Percentiles rank a stretch among this genome's conserved stretches.
Evolutionary conservation across 1,139 yeast species (phyloP).

Genomic region (Candida anutae): DNA sequence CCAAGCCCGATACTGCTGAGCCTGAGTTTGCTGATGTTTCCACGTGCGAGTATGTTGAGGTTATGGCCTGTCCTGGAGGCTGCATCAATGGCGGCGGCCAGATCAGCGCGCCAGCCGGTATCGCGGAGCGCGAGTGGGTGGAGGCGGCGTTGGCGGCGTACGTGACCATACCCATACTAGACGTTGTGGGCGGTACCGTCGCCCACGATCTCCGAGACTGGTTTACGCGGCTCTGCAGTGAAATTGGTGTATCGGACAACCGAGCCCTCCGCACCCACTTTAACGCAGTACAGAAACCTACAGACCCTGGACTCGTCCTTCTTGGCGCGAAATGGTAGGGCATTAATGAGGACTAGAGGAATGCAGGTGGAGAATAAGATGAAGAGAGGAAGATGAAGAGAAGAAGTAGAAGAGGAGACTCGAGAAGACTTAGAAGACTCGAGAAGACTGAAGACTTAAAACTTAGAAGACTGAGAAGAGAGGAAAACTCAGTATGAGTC

Average conservation of each 20-base stretch:
- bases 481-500: no score
- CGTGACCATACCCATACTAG: conserved; percentile 16
- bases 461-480: no score
- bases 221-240: conserved; percentile 24
- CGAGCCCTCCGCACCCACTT: conserved; percentile 43
- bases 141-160: conserved; percentile 22
- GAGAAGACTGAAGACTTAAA: no score
- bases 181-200: conserved; percentile 11
- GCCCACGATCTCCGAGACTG: conserved; percentile 16
- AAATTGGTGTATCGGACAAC: conserved; percentile 21
- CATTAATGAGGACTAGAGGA: no score
- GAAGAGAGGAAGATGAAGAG: no score
- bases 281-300: conserved; percentile 43
- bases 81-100: conserved; percentile 98
- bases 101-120: conserved; percentile 42
- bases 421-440: no score
- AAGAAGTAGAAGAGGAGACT: no score
- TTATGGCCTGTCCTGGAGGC: conserved; percentile 98
- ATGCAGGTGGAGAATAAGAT: no score
- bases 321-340: conserved; percentile 39
- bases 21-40: conserved; percentile 70
- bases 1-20: conserved; percentile 13
- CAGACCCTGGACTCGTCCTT: conserved; percentile 37
- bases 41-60: conserved; percentile 77
- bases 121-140: conserved; percentile 37